Conservation (phyloP, 140 eudicot genomes). For the Anethum foeniculum region DNA sequence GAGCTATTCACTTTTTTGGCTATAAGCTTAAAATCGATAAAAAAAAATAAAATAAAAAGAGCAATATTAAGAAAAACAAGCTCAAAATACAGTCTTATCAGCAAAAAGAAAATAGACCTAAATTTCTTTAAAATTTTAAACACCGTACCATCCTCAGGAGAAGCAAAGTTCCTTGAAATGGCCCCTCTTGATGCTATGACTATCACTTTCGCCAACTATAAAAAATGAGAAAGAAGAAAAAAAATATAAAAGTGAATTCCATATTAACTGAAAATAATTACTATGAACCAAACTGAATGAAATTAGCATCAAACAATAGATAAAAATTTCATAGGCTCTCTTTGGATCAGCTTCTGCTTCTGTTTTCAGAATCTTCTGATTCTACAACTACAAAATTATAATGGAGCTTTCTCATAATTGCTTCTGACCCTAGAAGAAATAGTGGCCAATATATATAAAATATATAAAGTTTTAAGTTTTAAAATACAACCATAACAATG, state of each 20-base stretch:
- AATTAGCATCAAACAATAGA: not conserved
- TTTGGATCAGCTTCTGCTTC: too few species aligned
- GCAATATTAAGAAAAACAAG: not conserved
- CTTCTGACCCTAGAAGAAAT: not conserved
- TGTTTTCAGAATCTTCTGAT: not conserved
- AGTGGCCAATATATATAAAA: not conserved
- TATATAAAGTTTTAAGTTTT: not conserved
- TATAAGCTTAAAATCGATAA: not conserved
- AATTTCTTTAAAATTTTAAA: not conserved
- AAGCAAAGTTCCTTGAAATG: conserved; percentile 8
- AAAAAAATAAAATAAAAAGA: not conserved
- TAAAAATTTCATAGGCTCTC: not conserved
- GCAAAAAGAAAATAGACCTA: not conserved
- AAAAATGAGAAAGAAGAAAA: not conserved
- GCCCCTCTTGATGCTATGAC: not conserved
- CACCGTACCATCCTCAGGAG: conserved; percentile 10
- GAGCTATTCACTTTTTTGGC: not conserved
- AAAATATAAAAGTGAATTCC: not conserved
- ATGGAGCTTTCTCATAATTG: not conserved
- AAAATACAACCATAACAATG: not conserved
- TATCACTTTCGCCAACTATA: not conserved
- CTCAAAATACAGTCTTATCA: not conserved
- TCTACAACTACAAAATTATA: not conserved
- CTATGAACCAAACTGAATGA: not conserved
- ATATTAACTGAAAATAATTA: not conserved